phyloP scores from a whole-genome alignment of 495 filamentous ascomycete genomes.

The Usnea hakonensis region DNA sequence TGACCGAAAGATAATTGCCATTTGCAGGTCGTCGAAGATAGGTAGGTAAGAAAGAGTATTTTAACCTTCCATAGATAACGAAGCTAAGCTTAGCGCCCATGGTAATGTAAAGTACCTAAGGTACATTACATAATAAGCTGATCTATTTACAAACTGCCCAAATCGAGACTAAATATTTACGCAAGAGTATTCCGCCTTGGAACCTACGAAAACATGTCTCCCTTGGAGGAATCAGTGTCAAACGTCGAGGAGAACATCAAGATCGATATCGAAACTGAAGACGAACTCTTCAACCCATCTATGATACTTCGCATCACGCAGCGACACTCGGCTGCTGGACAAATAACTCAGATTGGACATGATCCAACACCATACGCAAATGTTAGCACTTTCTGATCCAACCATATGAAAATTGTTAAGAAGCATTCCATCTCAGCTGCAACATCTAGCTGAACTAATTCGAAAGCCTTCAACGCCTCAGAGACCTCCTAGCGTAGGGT shows the following conservation, averaged over 20 bases:
- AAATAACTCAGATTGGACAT: conserved; percentile 12
- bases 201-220: background rate
- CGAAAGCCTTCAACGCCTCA: conserved; percentile 33
- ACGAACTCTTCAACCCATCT: conserved; percentile 14
- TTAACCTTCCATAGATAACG: too few species aligned
- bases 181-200: background rate
- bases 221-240: background rate
- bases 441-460: conserved; percentile 30
- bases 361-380: conserved; percentile 30
- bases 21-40: background rate
- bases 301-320: conserved; percentile 26
- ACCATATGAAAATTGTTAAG: background rate
- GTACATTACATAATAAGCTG: background rate
- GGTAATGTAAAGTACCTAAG: conserved; percentile 5
- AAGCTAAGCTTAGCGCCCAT: too few species aligned
- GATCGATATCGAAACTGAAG: conserved; percentile 5
- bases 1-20: background rate
- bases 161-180: background rate
- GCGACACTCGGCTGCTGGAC: conserved; percentile 27
- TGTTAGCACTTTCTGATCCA: conserved; percentile 18
- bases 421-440: conserved; percentile 23
- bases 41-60: too few species aligned
- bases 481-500: conserved; percentile 28
- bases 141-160: conserved; percentile 3
- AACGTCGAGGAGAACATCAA: background rate